These are phyloP conservation scores for Anthoceros angustus DNA, from an alignment of 225 moss, liverwort and hornwort species.

Conservation along the genomic window DNA sequence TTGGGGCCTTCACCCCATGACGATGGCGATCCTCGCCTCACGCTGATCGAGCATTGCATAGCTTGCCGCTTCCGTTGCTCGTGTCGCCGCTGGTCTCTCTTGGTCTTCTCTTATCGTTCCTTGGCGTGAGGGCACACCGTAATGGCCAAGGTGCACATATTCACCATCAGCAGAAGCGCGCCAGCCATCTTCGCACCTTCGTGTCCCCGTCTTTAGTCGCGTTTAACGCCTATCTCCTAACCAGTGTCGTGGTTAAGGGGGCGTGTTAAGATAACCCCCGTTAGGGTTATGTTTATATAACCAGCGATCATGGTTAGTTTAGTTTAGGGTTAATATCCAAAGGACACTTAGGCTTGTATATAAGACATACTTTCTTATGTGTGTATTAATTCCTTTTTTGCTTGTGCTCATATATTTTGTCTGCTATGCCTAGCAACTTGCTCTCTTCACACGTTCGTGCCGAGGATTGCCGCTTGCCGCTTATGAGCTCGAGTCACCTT, in stretches of 20 bases:
- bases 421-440: slow-evolving; percentile 1
- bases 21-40: not conserved
- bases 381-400: not conserved
- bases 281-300: slow-evolving; percentile 2
- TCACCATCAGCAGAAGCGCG: not conserved
- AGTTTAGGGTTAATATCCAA: not conserved
- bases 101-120: not conserved
- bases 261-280: not conserved
- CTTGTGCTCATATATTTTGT: not conserved
- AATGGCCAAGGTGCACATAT: not conserved
- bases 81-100: not conserved
- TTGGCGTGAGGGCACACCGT: not conserved
- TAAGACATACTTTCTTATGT: not conserved
- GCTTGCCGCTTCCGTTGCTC: not conserved
- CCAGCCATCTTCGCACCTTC: not conserved
- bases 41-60: not conserved
- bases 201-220: not conserved
- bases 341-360: slow-evolving; percentile 1
- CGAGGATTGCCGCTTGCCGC: too few relatives aligned
- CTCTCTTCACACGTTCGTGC: not conserved
- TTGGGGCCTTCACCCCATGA: not conserved
- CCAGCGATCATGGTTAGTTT: slow-evolving; percentile 2
- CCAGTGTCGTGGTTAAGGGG: not conserved
- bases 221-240: not conserved
- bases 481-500: too few relatives aligned